Base-by-base conservation (phyloP, 2,329 filamentous ascomycete genomes). In the Colletotrichum somersetense region DNA sequence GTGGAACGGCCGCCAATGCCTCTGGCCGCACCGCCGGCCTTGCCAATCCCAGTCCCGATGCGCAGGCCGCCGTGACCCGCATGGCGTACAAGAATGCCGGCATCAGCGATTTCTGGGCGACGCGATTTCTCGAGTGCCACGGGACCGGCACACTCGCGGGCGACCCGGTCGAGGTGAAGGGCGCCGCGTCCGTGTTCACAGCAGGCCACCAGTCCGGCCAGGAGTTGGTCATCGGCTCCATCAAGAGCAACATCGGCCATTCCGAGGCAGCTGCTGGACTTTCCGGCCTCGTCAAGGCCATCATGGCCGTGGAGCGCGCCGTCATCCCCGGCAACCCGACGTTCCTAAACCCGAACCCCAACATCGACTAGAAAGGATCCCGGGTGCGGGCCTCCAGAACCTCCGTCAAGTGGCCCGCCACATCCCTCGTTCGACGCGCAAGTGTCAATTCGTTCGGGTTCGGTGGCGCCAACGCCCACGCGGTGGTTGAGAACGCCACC, bases 281-380 rank as follows among this genome's bases (percentile, higher is more conserved):
- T 5, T 76, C 78, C 0, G 76, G 74, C 3, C 55, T 80, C 2
- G 71, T 81, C 62, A 81, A 81, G 66, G 75, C 76, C 1, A 71
- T 77, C 20, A 35, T 80, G 10, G 74, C 75, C 1, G 61, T 80
- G 6, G 77, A 79, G 67, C 75, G 72, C 3, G 75, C 72, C 12
- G 52, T 73, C 7, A 78, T 80, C 23, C 77, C 76, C 0, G 76
- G 76, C 5, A 78, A 75, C 23, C 42, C 73, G 20, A 74, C 73
- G 5, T 74, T 76, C 33, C 2, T 65, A 2, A 40, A 33, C 18
- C 67, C 62, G 1, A 88, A 87, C 55, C 84, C 85, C 0, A 77
- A 79, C 2, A 86, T 88, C 53, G 79, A 86, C 55, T 87, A 87
- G 56, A 67, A 82, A 3, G 75, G 75, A 1, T 84, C 48, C 5